Evolutionary conservation across 164 flowering plant genomes (phyloP).

Genomic region (Piper betle): DNA sequence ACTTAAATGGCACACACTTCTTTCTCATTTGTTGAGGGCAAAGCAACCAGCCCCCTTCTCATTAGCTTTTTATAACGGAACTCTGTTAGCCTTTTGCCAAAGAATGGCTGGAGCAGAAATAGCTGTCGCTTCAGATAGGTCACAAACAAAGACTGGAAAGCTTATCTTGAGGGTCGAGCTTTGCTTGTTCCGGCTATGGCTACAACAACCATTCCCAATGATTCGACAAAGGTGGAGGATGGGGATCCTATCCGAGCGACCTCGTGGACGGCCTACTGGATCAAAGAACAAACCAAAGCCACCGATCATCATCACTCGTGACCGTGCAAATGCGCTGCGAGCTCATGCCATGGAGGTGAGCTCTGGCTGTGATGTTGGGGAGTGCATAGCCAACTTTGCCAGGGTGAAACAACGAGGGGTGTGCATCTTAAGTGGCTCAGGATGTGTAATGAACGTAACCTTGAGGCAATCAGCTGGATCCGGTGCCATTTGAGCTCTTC

Average conservation of each 20-base stretch:
- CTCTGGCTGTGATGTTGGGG: conserved; percentile 67
- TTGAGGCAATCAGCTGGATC: conserved; percentile 55
- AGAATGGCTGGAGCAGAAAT: no score
- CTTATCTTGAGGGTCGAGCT: neutral
- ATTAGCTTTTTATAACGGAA: no score
- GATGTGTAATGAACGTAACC: conserved; percentile 70
- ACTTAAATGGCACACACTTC: no score
- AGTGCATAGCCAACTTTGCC: conserved; percentile 51
- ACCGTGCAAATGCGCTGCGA: conserved; percentile 60
- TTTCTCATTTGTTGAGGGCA: no score
- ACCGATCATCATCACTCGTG: conserved; percentile 66
- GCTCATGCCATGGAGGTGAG: conserved; percentile 86
- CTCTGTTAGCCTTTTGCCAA: no score
- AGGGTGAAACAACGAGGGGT: conserved; percentile 59
- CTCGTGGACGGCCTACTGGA: conserved; percentile 78
- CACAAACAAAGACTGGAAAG: no score
- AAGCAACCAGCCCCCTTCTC: no score
- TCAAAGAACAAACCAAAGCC: conserved; percentile 92
- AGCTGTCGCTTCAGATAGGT: no score
- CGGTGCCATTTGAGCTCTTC: conserved; percentile 63
- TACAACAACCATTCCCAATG: neutral
- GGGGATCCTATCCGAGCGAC: conserved; percentile 23
- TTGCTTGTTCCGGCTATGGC: neutral
- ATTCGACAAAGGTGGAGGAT: neutral
- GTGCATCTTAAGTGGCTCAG: conserved; percentile 56